These are phyloP conservation scores for Orbilia oligospora DNA, from an alignment of 2,329 filamentous ascomycete genomes.

Conservation along the genomic window DNA sequence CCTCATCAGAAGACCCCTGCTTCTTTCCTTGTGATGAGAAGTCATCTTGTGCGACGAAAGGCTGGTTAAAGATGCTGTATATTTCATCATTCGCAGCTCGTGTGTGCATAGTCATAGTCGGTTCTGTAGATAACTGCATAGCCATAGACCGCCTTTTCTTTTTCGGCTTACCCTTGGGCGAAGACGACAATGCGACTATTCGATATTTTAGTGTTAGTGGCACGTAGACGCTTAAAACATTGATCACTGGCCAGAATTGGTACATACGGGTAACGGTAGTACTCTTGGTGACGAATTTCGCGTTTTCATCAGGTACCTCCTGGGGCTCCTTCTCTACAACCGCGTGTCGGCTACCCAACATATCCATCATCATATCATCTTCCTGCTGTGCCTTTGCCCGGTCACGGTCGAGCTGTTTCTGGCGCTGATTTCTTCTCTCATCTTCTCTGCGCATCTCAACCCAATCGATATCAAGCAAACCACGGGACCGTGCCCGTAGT, in stretches of 20 bases:
- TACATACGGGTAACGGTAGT: constrained; percentile 31
- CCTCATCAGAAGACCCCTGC: constrained; percentile 65
- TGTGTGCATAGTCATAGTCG: constrained; percentile 99
- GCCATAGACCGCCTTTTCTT: constrained; percentile 74
- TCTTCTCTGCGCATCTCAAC: constrained; percentile 65
- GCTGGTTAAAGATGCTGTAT: constrained; percentile 96
- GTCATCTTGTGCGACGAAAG: constrained; percentile 71
- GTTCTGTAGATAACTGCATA: constrained; percentile 66
- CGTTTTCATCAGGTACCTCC: constrained; percentile 66
- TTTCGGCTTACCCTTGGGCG: constrained; percentile 75
- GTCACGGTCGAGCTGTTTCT: constrained; percentile 53
- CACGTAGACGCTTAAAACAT: background rate
- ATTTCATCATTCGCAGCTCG: constrained; percentile 96
- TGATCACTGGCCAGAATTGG: constrained; percentile 15
- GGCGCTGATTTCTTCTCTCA: constrained; percentile 56
- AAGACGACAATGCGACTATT: constrained; percentile 46
- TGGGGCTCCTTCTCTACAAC: constrained; percentile 48
- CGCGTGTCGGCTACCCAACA: constrained; percentile 47
- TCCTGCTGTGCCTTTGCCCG: constrained; percentile 38
- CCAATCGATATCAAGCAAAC: constrained; percentile 75
- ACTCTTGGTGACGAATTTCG: constrained; percentile 54
- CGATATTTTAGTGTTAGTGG: background rate
- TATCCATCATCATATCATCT: constrained; percentile 56
- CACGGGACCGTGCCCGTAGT: constrained; percentile 82
- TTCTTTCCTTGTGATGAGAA: constrained; percentile 77